Conservation (phyloP, 2,329 filamentous ascomycete genomes). For the Aspergillus costaricaensis region DNA sequence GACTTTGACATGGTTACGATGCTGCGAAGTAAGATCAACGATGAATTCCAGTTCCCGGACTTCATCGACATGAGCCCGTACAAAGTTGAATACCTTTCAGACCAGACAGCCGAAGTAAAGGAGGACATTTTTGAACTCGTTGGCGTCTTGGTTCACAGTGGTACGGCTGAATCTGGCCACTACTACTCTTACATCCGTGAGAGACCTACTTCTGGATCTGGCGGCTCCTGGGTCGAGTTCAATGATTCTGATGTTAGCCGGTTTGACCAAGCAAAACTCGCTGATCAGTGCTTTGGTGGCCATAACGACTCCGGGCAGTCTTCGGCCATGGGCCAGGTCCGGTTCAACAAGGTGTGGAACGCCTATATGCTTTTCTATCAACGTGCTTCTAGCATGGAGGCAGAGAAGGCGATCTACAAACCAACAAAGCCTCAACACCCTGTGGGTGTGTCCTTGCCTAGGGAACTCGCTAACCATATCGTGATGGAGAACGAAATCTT, state of each 20-base stretch:
- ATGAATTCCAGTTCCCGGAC: conserved; percentile 84
- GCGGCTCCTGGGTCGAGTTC: conserved; percentile 78
- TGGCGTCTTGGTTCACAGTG: conserved; percentile 90
- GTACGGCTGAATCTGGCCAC: conserved; percentile 90
- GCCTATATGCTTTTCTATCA: conserved; percentile 99
- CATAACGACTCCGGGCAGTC: conserved; percentile 56
- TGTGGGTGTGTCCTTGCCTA: conserved; percentile 50
- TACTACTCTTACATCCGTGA: conserved; percentile 96
- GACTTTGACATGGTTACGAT: conserved; percentile 62
- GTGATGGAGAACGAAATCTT: conserved; percentile 70
- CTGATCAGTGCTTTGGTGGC: conserved; percentile 78
- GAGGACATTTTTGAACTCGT: conserved; percentile 88
- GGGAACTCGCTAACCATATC: conserved; percentile 57
- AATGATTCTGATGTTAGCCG: conserved; percentile 81
- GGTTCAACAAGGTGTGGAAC: conserved; percentile 71
- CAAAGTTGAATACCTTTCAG: conserved; percentile 79
- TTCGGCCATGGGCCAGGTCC: conserved; percentile 46
- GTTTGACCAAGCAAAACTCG: conserved; percentile 75
- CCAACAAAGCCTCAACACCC: conserved; percentile 51
- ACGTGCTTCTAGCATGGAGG: conserved; percentile 66
- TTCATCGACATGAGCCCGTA: conserved; percentile 86
- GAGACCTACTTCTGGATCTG: conserved; percentile 58
- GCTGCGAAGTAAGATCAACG: conserved; percentile 89
- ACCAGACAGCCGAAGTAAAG: conserved; percentile 56
- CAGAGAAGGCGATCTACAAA: conserved; percentile 54